These are phyloP conservation scores for Pseudogymnoascus sp. DNA, from an alignment of 2,329 filamentous ascomycete genomes.

Conservation along the genomic window DNA sequence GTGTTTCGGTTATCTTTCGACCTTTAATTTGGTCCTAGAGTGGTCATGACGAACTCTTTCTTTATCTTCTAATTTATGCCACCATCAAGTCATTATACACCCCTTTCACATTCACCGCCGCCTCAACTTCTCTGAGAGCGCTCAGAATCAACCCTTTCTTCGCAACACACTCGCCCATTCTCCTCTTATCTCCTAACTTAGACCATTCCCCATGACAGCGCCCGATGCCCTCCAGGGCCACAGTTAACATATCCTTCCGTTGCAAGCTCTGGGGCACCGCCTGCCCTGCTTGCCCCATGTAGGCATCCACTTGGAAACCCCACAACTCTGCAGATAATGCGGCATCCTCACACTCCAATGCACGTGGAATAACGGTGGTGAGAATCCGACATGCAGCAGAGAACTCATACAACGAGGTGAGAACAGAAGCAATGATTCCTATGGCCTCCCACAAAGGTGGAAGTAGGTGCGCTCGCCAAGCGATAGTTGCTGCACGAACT, in stretches of 20 bases:
- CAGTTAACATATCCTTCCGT: slow-evolving; percentile 42
- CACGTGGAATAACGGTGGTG: slow-evolving; percentile 56
- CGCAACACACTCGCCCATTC: slow-evolving; percentile 44
- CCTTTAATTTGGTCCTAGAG: neutral
- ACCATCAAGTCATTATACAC: slow-evolving; percentile 43
- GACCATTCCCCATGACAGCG: slow-evolving; percentile 47
- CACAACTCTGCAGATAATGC: slow-evolving; percentile 51
- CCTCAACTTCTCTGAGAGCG: slow-evolving; percentile 45
- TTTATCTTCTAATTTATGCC: neutral
- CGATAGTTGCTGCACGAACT: slow-evolving; percentile 56
- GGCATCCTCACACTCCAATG: slow-evolving; percentile 53
- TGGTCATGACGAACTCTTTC: neutral
- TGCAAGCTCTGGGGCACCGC: slow-evolving; percentile 27
- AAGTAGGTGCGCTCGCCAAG: slow-evolving; percentile 51
- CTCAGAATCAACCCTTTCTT: slow-evolving; percentile 61
- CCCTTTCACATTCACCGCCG: slow-evolving; percentile 50
- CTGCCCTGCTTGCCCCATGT: slow-evolving; percentile 56
- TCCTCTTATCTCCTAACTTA: slow-evolving; percentile 52
- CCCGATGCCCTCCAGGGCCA: slow-evolving; percentile 42
- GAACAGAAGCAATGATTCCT: slow-evolving; percentile 46
- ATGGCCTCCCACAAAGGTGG: slow-evolving; percentile 56
- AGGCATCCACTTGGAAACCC: slow-evolving; percentile 53
- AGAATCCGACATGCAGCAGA: slow-evolving; percentile 48
- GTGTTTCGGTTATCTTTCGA: neutral
- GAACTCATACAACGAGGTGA: slow-evolving; percentile 56